Conservation (phyloP, 345 rosid species). For the Populus euphratica region DNA sequence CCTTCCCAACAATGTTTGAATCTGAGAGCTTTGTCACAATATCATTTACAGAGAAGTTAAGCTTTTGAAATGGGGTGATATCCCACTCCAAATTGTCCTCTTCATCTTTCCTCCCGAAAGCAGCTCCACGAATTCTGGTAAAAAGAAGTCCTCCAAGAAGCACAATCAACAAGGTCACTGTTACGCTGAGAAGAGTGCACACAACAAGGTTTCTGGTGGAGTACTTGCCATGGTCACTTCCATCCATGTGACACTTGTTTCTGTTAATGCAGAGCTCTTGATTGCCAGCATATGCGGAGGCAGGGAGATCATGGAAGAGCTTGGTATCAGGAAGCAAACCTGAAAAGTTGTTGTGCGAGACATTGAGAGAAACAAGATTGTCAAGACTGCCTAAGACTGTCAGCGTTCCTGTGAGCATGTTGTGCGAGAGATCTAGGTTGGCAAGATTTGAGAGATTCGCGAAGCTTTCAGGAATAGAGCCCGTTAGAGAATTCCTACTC, state of each 20-base stretch:
- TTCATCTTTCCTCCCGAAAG: slow-evolving; percentile 23
- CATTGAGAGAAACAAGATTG: slow-evolving; percentile 59
- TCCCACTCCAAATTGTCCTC: slow-evolving; percentile 46
- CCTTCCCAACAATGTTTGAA: slow-evolving; percentile 55
- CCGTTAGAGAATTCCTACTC: slow-evolving; percentile 56
- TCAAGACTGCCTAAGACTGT: slow-evolving; percentile 41
- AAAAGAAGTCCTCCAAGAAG: slow-evolving; percentile 32
- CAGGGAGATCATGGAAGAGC: slow-evolving; percentile 51
- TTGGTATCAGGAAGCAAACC: slow-evolving; percentile 58
- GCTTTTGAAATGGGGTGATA: slow-evolving; percentile 65
- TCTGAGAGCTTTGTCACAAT: slow-evolving; percentile 46
- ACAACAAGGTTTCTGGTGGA: slow-evolving; percentile 36
- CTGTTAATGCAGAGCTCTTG: slow-evolving; percentile 47
- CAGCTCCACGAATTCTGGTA: slow-evolving; percentile 32
- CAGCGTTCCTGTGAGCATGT: slow-evolving; percentile 46
- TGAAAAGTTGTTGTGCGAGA: slow-evolving; percentile 57
- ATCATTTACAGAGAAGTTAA: slow-evolving; percentile 52
- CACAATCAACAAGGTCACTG: slow-evolving; percentile 32
- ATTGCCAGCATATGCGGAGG: slow-evolving; percentile 46
- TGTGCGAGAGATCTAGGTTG: slow-evolving; percentile 58
- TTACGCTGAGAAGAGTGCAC: slow-evolving; percentile 41
- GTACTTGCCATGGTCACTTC: slow-evolving; percentile 19
- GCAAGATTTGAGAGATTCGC: slow-evolving; percentile 57
- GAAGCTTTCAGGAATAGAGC: slow-evolving; percentile 55
- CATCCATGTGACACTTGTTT: slow-evolving; percentile 27